Evolutionary conservation across 2,329 filamentous ascomycete genomes (phyloP).

Genomic region (Trichoderma sp.): DNA sequence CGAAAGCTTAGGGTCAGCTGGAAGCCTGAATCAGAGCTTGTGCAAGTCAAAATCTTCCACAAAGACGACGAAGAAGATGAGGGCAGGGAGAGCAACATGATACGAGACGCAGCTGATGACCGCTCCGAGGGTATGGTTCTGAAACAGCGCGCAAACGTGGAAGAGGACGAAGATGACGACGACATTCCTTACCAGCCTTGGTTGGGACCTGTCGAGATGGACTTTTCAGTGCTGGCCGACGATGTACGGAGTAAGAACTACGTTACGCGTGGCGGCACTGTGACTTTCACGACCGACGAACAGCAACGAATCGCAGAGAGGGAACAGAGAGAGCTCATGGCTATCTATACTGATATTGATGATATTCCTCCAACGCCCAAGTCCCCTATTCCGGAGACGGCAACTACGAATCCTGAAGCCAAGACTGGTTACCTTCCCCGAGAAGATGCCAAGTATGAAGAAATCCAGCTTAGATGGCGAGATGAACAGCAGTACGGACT

Average conservation of each 20-base stretch:
- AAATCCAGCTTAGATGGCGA: conserved; percentile 48
- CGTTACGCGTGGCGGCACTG: conserved; percentile 52
- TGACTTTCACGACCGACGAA: conserved; percentile 52
- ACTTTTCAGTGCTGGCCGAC: conserved; percentile 48
- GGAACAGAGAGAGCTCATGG: conserved; percentile 60
- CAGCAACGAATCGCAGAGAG: conserved; percentile 55
- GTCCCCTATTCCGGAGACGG: conserved; percentile 45
- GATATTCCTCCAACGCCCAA: conserved; percentile 58
- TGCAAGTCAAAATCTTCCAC: conserved; percentile 65
- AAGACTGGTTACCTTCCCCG: conserved; percentile 39
- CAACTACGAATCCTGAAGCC: conserved; percentile 23
- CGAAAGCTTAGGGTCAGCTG: conserved; percentile 69
- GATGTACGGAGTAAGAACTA: conserved; percentile 48
- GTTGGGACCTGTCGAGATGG: conserved; percentile 45
- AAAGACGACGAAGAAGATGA: conserved; percentile 70
- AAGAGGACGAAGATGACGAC: conserved; percentile 58
- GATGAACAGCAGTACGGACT: conserved; percentile 47
- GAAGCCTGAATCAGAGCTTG: conserved; percentile 64
- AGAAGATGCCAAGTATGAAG: conserved; percentile 42
- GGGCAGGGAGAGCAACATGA: conserved; percentile 64
- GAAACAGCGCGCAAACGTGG: conserved; percentile 49
- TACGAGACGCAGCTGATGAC: conserved; percentile 69
- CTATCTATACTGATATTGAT: conserved; percentile 51
- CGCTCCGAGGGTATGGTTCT: conserved; percentile 69
- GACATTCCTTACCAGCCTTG: conserved; percentile 54